A percentile compares a stretch with the other conserved stretches of the same genome.
phyloP scores from a whole-genome alignment of 192 early-diverging fungal genomes.

The Backusella tarrabulga region DNA sequence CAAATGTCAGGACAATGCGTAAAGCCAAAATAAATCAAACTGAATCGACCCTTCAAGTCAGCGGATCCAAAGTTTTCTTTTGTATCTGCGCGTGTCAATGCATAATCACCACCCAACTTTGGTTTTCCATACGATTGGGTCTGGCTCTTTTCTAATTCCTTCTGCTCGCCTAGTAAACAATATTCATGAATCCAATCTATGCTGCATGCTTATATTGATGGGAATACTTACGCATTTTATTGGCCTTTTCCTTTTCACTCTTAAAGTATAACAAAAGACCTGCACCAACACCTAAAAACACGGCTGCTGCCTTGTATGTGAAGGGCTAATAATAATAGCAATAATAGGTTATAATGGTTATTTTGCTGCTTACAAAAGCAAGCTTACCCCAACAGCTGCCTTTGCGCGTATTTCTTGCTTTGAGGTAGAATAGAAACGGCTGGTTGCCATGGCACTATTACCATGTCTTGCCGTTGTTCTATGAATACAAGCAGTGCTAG shows the following conservation, averaged over 20 bases:
- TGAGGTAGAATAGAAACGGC: neutral
- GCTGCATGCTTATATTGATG: too few species aligned
- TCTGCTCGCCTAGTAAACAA: conserved; percentile 18
- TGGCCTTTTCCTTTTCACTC: conserved; percentile 57
- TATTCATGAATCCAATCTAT: neutral
- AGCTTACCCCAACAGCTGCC: neutral
- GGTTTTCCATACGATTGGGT: conserved; percentile 74
- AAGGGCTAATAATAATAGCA: conserved; percentile 24
- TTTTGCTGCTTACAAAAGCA: neutral
- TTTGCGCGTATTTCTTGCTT: neutral
- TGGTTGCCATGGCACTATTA: neutral
- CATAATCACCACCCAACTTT: conserved; percentile 87
- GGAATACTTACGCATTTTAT: conserved; percentile 38
- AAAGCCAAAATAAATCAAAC: conserved; percentile 98
- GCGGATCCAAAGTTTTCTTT: conserved; percentile 71
- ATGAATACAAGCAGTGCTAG: neutral
- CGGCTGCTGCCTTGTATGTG: conserved; percentile 45
- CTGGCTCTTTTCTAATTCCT: conserved; percentile 33
- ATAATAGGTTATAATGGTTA: neutral
- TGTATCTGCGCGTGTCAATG: conserved; percentile 72
- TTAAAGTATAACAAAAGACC: conserved; percentile 68
- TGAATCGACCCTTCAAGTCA: conserved; percentile 81
- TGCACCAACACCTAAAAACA: conserved; percentile 58
- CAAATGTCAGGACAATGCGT: conserved; percentile 99
- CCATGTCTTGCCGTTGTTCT: neutral